Evolutionary conservation across 208 protist species (phyloP).

Genomic region (Plasmodiophora brassicae): DNA sequence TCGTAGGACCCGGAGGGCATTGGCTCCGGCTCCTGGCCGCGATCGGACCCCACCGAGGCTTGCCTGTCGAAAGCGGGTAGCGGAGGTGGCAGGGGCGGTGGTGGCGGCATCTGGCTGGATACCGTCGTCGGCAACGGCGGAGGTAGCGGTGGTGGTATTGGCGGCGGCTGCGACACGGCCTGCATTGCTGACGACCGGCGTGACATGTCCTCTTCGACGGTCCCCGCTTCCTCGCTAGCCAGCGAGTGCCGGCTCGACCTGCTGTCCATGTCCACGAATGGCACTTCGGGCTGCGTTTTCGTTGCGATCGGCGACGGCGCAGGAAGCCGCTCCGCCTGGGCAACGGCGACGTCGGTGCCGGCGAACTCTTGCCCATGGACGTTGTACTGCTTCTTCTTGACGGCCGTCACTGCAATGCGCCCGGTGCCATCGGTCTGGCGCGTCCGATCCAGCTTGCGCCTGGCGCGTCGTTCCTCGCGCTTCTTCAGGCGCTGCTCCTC

Average conservation of each 20-base stretch:
- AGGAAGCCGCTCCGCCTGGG: no score
- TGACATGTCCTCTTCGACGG: no score
- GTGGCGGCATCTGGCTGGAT: not conserved
- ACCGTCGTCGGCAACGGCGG: not conserved
- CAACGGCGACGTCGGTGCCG: not conserved
- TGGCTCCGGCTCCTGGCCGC: no score
- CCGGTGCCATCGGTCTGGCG: not conserved
- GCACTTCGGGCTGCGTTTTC: no score
- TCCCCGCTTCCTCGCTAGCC: no score
- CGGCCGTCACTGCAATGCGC: not conserved
- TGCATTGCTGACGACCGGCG: no score
- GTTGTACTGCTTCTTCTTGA: conserved; percentile 32
- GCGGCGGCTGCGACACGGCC: no score
- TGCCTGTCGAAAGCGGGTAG: not conserved
- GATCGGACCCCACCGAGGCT: not conserved
- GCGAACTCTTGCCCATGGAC: conserved; percentile 9
- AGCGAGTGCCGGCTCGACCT: no score
- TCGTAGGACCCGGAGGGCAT: not conserved
- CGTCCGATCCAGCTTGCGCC: not conserved
- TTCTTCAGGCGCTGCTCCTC: not conserved
- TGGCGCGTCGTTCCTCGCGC: not conserved
- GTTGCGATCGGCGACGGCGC: no score
- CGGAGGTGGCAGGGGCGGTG: not conserved
- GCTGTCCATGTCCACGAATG: no score
- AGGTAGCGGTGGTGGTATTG: not conserved